Evolutionary conservation across 176 grass and related monocot genomes (phyloP).

Genomic region (Tuctoria greenei): DNA sequence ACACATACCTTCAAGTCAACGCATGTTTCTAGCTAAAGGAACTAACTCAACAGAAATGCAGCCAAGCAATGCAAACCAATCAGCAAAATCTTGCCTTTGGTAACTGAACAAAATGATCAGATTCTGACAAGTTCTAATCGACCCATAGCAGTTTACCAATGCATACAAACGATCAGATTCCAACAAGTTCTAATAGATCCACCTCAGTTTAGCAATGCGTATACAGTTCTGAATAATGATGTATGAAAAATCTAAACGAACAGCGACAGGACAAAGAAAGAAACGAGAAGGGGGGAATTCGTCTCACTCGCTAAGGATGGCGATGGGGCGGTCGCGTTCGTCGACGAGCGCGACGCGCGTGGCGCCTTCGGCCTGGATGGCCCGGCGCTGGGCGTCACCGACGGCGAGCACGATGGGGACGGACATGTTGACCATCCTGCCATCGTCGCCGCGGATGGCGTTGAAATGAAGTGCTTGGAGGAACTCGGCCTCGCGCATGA

Average conservation of each 20-base stretch:
- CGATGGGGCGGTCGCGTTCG: slow-evolving; percentile 51
- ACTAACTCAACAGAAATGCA: neutral
- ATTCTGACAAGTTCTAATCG: no score
- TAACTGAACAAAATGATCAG: neutral
- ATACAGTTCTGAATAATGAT: neutral
- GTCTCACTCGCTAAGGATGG: slow-evolving; percentile 75
- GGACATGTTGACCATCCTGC: slow-evolving; percentile 83
- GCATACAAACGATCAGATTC: neutral
- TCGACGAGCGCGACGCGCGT: slow-evolving; percentile 72
- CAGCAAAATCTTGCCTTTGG: neutral
- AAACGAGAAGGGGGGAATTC: neutral
- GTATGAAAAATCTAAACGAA: neutral
- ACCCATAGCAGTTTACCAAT: no score
- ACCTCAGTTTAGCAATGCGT: slow-evolving; percentile 4
- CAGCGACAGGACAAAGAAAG: no score
- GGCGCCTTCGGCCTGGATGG: slow-evolving; percentile 55
- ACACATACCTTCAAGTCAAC: neutral
- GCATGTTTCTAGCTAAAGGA: neutral
- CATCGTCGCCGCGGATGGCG: slow-evolving; percentile 73
- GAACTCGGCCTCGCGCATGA: slow-evolving; percentile 98
- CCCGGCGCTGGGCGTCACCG: slow-evolving; percentile 66
- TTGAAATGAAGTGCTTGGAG: slow-evolving; percentile 99
- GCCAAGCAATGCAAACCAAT: neutral
- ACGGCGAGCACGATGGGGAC: slow-evolving; percentile 94
- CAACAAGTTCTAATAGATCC: neutral